Percentiles rank a stretch among this genome's conserved stretches.
phyloP scores from a whole-genome alignment of 306 rosid genomes.

The Dalbergia cultrata region DNA sequence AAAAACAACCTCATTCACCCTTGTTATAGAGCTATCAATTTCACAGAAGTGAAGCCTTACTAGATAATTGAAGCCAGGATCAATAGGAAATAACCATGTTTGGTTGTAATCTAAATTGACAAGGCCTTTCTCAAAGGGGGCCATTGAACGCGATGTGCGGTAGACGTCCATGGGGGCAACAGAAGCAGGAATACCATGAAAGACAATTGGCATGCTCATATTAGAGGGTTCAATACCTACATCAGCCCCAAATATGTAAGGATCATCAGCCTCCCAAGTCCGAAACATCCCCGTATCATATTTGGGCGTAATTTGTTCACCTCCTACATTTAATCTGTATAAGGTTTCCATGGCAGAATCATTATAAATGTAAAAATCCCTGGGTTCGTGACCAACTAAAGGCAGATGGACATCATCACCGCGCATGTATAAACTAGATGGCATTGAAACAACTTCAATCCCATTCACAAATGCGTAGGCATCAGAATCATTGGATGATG shows the following conservation, averaged over 20 bases:
- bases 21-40: neutral
- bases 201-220: constrained; percentile 10
- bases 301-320: constrained; percentile 39
- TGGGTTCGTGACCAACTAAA: constrained; percentile 31
- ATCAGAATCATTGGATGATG: no score
- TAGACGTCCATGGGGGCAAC: constrained; percentile 47
- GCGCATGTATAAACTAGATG: no score
- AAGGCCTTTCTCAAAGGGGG: no score
- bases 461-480: no score
- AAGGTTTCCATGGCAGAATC: constrained; percentile 49
- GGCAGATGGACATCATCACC: no score
- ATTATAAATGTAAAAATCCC: neutral
- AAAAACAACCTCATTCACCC: constrained; percentile 32
- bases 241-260: neutral
- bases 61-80: constrained; percentile 57
- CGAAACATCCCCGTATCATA: constrained; percentile 54
- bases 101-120: constrained; percentile 39
- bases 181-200: constrained; percentile 30
- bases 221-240: neutral
- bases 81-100: constrained; percentile 52
- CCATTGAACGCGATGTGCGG: constrained; percentile 14
- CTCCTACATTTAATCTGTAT: constrained; percentile 56
- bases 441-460: no score
- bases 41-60: constrained; percentile 70
- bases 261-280: constrained; percentile 29